Conservation (phyloP, 257 asterid genomes). For the Jaltomata sinuosa region DNA sequence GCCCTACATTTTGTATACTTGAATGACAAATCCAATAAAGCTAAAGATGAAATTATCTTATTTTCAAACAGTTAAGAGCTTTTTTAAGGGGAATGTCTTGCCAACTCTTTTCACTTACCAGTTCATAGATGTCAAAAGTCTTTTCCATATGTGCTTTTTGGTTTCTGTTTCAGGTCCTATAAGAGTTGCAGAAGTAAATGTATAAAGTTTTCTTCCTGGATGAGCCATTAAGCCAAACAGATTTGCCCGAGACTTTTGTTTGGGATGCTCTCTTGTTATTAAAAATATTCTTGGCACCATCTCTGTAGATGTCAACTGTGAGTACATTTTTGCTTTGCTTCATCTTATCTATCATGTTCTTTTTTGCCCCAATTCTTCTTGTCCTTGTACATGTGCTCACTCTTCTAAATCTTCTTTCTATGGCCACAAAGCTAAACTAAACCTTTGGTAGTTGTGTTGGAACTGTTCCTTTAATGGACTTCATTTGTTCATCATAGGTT, state of each 20-base stretch:
- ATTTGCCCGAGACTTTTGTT: background rate
- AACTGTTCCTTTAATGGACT: background rate
- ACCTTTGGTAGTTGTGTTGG: background rate
- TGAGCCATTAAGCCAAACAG: background rate
- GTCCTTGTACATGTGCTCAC: background rate
- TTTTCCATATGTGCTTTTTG: background rate
- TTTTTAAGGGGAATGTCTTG: background rate
- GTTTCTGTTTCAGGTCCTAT: background rate
- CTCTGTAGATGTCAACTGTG: background rate
- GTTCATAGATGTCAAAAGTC: background rate
- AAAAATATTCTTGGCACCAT: background rate
- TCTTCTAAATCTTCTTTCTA: background rate
- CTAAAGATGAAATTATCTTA: background rate
- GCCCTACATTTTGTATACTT: background rate
- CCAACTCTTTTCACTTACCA: background rate
- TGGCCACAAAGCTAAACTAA: background rate
- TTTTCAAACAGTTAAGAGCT: background rate
- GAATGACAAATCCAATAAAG: background rate
- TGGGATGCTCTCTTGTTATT: background rate
- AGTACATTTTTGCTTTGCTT: background rate
- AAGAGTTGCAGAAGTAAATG: background rate
- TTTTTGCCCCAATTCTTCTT: background rate
- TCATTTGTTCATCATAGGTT: background rate
- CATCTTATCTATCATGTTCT: background rate
- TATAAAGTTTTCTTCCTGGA: background rate